These are phyloP conservation scores for Naganishia vishniacii DNA, from an alignment of 768 basidiomycete genomes.

Conservation along the genomic window DNA sequence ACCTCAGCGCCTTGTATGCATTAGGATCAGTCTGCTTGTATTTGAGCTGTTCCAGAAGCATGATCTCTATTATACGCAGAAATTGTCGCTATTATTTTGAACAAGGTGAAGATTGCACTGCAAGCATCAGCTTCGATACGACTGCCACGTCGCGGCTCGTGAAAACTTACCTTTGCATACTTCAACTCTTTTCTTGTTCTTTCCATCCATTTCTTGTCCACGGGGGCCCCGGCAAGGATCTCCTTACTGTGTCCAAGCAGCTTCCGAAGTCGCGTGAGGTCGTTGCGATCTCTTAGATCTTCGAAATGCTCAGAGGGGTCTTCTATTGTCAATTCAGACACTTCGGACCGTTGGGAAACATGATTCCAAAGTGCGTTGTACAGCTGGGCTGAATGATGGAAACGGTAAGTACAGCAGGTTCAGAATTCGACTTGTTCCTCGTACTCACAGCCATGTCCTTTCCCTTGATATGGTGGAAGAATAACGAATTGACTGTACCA, in stretches of 20 bases:
- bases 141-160: neutral
- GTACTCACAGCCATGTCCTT: slow-evolving; percentile 79
- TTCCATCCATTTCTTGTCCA: slow-evolving; percentile 70
- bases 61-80: slow-evolving; percentile 83
- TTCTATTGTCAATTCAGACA: slow-evolving; percentile 93
- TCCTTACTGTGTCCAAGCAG: slow-evolving; percentile 62
- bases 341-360: slow-evolving; percentile 59
- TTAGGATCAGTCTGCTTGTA: slow-evolving; percentile 53
- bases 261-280: slow-evolving; percentile 73
- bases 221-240: slow-evolving; percentile 67
- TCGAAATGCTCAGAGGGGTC: slow-evolving; percentile 98
- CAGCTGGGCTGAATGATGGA: slow-evolving; percentile 61
- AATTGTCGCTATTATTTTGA: slow-evolving; percentile 73
- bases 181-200: slow-evolving; percentile 76
- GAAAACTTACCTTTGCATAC: slow-evolving; percentile 68
- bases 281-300: slow-evolving; percentile 87
- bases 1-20: slow-evolving; percentile 62
- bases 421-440: neutral
- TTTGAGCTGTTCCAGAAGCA: slow-evolving; percentile 68
- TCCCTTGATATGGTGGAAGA: slow-evolving; percentile 77
- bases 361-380: slow-evolving; percentile 80
- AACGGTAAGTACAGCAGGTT: neutral
- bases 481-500: slow-evolving; percentile 81
- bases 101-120: neutral
- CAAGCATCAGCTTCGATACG: slow-evolving; percentile 2